Conservation (phyloP, 768 basidiomycete species). For the Termitomyces sp. region DNA sequence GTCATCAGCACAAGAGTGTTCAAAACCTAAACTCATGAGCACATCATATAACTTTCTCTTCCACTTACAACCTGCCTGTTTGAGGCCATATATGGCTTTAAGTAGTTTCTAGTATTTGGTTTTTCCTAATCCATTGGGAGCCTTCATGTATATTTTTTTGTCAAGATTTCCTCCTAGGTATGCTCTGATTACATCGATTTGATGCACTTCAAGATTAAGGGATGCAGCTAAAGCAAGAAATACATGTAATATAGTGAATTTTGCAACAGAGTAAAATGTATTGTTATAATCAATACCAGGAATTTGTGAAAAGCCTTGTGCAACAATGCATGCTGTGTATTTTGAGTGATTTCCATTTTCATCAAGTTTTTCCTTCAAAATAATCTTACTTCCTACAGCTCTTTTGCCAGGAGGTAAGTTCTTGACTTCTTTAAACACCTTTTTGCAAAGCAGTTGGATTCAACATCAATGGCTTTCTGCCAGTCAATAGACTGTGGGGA, state of each 20-base stretch:
- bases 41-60: neutral
- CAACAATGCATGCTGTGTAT: neutral
- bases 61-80: neutral
- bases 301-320: neutral
- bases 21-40: neutral
- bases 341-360: too few relatives aligned
- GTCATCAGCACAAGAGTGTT: neutral
- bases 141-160: neutral
- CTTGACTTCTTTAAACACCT: neutral
- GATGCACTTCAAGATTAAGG: too few relatives aligned
- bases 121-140: neutral
- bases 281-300: neutral
- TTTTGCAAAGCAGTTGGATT: neutral
- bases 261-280: neutral
- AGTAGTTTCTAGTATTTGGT: neutral
- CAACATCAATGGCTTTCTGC: neutral
- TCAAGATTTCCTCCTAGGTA: neutral
- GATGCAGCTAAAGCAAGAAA: neutral
- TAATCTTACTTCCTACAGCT: neutral
- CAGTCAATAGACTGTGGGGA: neutral
- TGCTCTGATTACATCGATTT: too few relatives aligned
- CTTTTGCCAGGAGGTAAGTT: too few relatives aligned
- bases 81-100: neutral
- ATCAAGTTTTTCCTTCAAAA: too few relatives aligned
- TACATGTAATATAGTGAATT: neutral